Conservation (phyloP, 176 grass and related monocot species). For the Tuctoria greenei region DNA sequence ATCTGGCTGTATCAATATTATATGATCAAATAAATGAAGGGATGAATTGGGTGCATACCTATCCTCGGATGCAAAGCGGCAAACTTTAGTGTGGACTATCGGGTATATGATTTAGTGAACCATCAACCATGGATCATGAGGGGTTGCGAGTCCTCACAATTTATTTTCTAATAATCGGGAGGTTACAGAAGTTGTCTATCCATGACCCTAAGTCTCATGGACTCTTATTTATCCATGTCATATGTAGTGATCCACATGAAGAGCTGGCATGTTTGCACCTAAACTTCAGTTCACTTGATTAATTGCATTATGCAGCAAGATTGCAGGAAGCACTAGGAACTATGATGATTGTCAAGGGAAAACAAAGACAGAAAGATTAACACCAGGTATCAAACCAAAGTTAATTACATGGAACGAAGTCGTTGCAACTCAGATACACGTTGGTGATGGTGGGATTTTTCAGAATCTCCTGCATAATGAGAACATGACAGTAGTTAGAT, state of each 20-base stretch:
- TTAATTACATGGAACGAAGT: conserved; percentile 84
- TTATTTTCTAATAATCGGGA: neutral
- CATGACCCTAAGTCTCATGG: conserved; percentile 2
- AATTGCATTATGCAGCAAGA: conserved; percentile 23
- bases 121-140: neutral
- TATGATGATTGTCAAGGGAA: neutral
- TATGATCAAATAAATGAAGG: neutral
- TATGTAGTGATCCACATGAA: conserved; percentile 3
- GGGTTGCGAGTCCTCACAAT: neutral
- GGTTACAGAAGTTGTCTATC: conserved; percentile 5
- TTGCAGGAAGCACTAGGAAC: neutral
- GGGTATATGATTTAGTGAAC: conserved; percentile 1
- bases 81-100: neutral
- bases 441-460: conserved; percentile 91
- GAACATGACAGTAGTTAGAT: conserved; percentile 24
- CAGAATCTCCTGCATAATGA: conserved; percentile 73
- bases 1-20: neutral
- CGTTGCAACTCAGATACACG: conserved; percentile 82
- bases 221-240: neutral
- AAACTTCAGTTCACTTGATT: conserved; percentile 21
- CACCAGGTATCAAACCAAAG: neutral
- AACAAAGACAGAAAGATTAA: conserved; percentile 13
- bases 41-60: neutral
- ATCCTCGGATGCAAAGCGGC: neutral
- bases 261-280: neutral